Percentiles rank a stretch among this genome's conserved stretches.
These are phyloP conservation scores for Umbelopsis ramanniana DNA, from an alignment of 192 early-diverging fungal species.

Conservation along the genomic window DNA sequence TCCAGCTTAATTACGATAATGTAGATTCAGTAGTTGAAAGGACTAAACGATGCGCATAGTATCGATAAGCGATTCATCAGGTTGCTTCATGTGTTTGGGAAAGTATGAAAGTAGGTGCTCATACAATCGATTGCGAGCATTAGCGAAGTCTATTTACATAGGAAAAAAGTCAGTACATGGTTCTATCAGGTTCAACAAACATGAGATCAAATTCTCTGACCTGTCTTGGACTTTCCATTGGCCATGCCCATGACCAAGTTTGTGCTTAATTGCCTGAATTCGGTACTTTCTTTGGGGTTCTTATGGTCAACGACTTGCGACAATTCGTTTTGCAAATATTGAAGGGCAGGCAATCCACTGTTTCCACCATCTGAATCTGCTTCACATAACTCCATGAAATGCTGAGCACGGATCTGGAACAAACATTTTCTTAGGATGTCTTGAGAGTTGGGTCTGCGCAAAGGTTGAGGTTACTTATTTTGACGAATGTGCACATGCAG, in stretches of 20 bases:
- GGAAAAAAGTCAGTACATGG: too few species aligned
- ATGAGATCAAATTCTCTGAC: neutral
- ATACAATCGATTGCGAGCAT: slow-evolving; percentile 65
- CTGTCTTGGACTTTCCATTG: neutral
- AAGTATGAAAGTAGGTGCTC: slow-evolving; percentile 75
- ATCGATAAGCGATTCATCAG: slow-evolving; percentile 72
- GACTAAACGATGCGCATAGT: slow-evolving; percentile 52
- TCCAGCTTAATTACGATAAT: neutral
- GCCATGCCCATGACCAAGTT: slow-evolving; percentile 10
- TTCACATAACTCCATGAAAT: slow-evolving; percentile 81
- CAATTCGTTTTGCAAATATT: slow-evolving; percentile 78
- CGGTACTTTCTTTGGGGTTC: slow-evolving; percentile 44
- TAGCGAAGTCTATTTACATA: slow-evolving; percentile 20
- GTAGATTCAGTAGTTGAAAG: too few species aligned
- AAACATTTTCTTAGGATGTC: slow-evolving; percentile 75
- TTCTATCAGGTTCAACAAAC: neutral
- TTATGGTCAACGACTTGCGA: slow-evolving; percentile 71
- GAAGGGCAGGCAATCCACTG: slow-evolving; percentile 62
- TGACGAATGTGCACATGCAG: neutral
- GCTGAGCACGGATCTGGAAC: slow-evolving; percentile 80
- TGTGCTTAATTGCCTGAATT: slow-evolving; percentile 43
- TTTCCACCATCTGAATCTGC: slow-evolving; percentile 38
- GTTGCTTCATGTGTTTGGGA: slow-evolving; percentile 78
- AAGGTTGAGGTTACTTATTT: neutral
- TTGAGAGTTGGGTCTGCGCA: slow-evolving; percentile 53